Percentiles rank a stretch among this genome's conserved stretches.
Evolutionary conservation across 2,329 filamentous ascomycete species (phyloP).

Genomic region (Tolypocladium sp.): DNA sequence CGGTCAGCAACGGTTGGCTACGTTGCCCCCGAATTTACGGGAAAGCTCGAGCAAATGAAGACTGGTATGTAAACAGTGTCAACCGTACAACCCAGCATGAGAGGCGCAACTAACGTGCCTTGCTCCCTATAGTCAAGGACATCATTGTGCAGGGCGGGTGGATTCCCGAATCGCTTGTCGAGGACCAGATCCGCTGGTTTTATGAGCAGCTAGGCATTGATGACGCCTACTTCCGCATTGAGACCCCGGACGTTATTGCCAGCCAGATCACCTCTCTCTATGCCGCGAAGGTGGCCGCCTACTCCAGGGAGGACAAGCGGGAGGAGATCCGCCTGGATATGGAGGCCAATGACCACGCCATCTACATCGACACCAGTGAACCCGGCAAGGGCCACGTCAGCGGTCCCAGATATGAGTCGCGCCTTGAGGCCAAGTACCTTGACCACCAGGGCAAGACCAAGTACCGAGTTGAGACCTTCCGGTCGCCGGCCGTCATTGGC

Average conservation of each 20-base stretch:
- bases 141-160: constrained; percentile 71
- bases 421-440: constrained; percentile 92
- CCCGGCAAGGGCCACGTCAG: constrained; percentile 68
- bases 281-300: constrained; percentile 91
- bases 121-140: constrained; percentile 57
- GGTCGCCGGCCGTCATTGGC: constrained; percentile 75
- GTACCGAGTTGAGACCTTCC: constrained; percentile 96
- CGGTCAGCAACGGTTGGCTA: constrained; percentile 90
- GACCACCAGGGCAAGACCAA: constrained; percentile 65
- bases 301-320: constrained; percentile 84
- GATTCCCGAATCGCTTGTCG: constrained; percentile 75
- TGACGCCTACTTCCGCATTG: constrained; percentile 95
- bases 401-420: constrained; percentile 87
- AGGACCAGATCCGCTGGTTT: constrained; percentile 88
- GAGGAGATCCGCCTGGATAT: constrained; percentile 94
- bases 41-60: constrained; percentile 86
- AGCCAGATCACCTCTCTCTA: constrained; percentile 95
- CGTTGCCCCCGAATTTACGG: constrained; percentile 86
- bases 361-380: constrained; percentile 96
- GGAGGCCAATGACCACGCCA: constrained; percentile 88
- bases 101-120: constrained; percentile 1
- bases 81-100: background rate
- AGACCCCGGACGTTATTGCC: constrained; percentile 76
- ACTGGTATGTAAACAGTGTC: constrained; percentile 41
- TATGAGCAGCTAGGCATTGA: constrained; percentile 97